These are phyloP conservation scores for Penicillium olsonii DNA, from an alignment of 2,329 filamentous ascomycete species.

Conservation along the genomic window DNA sequence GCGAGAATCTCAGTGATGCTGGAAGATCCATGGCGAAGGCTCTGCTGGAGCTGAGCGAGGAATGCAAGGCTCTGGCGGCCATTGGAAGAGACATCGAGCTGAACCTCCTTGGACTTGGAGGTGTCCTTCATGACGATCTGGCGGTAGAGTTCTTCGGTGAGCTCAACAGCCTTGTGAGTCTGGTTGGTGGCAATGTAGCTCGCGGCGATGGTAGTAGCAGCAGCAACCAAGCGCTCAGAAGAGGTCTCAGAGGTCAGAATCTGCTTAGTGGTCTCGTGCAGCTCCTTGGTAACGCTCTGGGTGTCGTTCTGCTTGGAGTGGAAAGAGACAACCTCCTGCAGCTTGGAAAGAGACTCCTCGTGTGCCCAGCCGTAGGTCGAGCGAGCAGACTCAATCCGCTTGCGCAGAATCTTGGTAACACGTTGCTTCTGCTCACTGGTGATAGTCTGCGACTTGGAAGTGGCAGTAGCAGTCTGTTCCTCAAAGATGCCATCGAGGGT, in stretches of 20 bases:
- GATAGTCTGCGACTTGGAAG: constrained; percentile 24
- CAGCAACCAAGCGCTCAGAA: constrained; percentile 31
- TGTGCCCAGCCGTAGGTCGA: constrained; percentile 42
- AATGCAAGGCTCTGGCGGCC: constrained; percentile 44
- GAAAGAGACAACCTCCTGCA: constrained; percentile 40
- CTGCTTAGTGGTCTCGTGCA: constrained; percentile 36
- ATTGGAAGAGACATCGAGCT: constrained; percentile 38
- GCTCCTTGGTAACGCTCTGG: constrained; percentile 32
- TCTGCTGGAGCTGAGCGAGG: constrained; percentile 50
- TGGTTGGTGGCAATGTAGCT: constrained; percentile 40
- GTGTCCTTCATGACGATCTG: constrained; percentile 43
- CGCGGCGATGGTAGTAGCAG: constrained; percentile 39
- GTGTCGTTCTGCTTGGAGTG: constrained; percentile 36
- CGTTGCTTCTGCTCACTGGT: constrained; percentile 33
- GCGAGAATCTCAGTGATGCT: constrained; percentile 47
- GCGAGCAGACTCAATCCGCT: constrained; percentile 33
- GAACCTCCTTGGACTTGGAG: constrained; percentile 22
- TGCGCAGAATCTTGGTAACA: constrained; percentile 32
- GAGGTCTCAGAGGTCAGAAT: constrained; percentile 37
- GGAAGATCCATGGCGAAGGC: constrained; percentile 31
- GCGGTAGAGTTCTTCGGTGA: constrained; percentile 41
- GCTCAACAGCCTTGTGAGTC: constrained; percentile 33
- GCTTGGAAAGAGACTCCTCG: constrained; percentile 39
- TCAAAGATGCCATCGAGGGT: constrained; percentile 42
- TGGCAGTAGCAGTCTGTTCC: constrained; percentile 33